A percentile compares a stretch with the other conserved stretches of the same genome.
Conservation (phyloP, 352 stramenopile species). For the Peronosclerospora sorghi region DNA sequence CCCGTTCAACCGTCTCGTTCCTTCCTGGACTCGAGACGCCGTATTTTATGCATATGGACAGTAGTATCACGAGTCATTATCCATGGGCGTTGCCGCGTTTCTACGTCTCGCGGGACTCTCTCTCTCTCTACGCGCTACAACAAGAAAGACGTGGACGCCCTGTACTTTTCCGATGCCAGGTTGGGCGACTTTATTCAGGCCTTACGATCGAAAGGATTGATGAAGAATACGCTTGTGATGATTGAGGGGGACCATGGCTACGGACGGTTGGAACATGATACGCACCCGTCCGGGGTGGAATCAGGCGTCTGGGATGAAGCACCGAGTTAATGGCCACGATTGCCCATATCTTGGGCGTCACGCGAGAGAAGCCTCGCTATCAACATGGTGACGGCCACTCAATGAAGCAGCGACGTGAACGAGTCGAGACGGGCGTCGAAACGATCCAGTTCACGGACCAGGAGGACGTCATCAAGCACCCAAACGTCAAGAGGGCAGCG, state of each 20-base stretch:
- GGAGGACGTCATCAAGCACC: conserved; percentile 9
- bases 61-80: conserved; percentile 63
- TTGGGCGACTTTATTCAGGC: conserved; percentile 43
- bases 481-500: conserved; percentile 7
- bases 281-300: conserved; percentile 50
- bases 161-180: conserved; percentile 61
- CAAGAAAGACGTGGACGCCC: conserved; percentile 58
- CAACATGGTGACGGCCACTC: conserved; percentile 63
- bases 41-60: conserved; percentile 78
- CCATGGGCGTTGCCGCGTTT: conserved; percentile 41
- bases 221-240: conserved; percentile 67
- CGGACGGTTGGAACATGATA: conserved; percentile 54
- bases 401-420: conserved; percentile 41
- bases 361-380: conserved; percentile 31
- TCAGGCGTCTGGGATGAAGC: conserved; percentile 59
- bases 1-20: no score
- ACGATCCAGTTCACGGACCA: conserved; percentile 11
- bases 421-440: conserved; percentile 8
- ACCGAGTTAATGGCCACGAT: conserved; percentile 61
- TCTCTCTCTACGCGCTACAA: conserved; percentile 58
- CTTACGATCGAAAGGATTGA: conserved; percentile 39
- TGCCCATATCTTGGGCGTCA: conserved; percentile 50
- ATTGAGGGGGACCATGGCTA: conserved; percentile 62
- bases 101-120: conserved; percentile 43
- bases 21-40: conserved; percentile 33